Base-by-base conservation (phyloP, 192 early-diverging fungal species). In the Coemansia sp. region DNA sequence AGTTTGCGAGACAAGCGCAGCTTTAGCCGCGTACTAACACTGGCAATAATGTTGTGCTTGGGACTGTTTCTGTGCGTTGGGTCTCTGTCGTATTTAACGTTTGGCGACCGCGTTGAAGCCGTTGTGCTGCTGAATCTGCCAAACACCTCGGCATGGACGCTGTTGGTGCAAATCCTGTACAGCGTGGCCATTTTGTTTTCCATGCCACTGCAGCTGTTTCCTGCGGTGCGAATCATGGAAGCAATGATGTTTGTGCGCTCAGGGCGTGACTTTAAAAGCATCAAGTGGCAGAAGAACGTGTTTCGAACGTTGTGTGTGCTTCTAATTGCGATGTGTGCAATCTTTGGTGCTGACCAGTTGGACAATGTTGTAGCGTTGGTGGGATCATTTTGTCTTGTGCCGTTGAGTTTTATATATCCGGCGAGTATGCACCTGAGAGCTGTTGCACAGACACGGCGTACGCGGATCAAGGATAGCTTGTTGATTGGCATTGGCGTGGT, bases 141-240 rank as follows among this genome's bases (percentile, higher is more conserved):
- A 20, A 82, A 85, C 35, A 70, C 84, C 22, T 83, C 80, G 38
- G 82, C 85, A 18, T 69, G 86, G 60, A 91, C 92, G n/a, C 84
- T 85, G 45, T 61, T 82, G 14, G 84, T 96, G 29, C 93, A 98
- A 71, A 81, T 86, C 22, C 69, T 98, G 22, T 98, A 98, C 66
- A 91, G 92, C 7, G 69, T 97, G 49, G 95, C 96, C 20, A 98
- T 98, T 56, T 83, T 94, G 73, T 84, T 97, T n/a, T 95, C 94
- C 2, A 94, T 97, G 69, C 96, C 96, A 2, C 73, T 98, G 35
- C 92, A 92, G 41, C 82, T 96, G 39, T 98, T 97, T 73, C 95
- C 96, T 0, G 91, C 93, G 3, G 92, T 96, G 66, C 89, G 90
- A 69, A 98, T 98, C 71, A 88, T 90, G 70, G 94, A 98, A 65